A percentile compares a stretch with the other conserved stretches of the same genome.
Conservation (phyloP, 2,329 filamentous ascomycete species). For the Shiraia sp. region DNA sequence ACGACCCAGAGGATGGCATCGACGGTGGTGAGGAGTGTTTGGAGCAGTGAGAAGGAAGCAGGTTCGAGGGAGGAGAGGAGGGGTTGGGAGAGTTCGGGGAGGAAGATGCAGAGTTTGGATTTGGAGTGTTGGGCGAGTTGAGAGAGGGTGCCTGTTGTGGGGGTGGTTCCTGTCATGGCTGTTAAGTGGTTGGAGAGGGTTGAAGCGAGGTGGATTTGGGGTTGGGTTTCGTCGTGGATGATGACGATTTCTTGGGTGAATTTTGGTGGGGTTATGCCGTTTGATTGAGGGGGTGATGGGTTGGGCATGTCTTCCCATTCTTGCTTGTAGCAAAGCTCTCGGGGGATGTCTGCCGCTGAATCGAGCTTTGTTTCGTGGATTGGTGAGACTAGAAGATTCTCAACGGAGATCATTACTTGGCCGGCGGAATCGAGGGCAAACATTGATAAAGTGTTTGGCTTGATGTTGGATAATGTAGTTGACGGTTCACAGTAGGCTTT, state of each 20-base stretch:
- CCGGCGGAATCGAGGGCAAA: conserved; percentile 18
- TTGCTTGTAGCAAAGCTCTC: conserved; percentile 36
- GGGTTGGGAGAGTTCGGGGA: conserved; percentile 11
- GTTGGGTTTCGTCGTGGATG: conserved; percentile 13
- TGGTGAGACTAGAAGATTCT: conserved; percentile 26
- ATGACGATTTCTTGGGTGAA: conserved; percentile 15
- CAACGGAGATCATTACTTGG: conserved; percentile 22
- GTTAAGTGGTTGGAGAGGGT: conserved; percentile 14
- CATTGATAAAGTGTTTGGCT: conserved; percentile 26
- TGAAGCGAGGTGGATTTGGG: conserved; percentile 15
- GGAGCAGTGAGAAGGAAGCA: conserved; percentile 4
- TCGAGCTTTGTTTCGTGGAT: conserved; percentile 17
- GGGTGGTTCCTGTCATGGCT: conserved; percentile 3
- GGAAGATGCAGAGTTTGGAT: conserved; percentile 21
- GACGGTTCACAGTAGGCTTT: conserved; percentile 19
- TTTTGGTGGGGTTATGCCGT: not conserved
- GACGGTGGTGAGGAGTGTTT: conserved; percentile 3
- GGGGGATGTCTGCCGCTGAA: conserved; percentile 4
- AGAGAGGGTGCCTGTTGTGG: conserved; percentile 2
- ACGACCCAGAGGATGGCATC: conserved; percentile 14
- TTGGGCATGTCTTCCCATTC: conserved; percentile 22
- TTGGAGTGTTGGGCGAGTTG: conserved; percentile 1
- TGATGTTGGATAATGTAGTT: conserved; percentile 6
- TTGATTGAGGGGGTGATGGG: not conserved
- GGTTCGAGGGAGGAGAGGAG: conserved; percentile 7